Conservation (phyloP, 225 moss, liverwort and hornwort genomes). For the Sphagnum tenellum region DNA sequence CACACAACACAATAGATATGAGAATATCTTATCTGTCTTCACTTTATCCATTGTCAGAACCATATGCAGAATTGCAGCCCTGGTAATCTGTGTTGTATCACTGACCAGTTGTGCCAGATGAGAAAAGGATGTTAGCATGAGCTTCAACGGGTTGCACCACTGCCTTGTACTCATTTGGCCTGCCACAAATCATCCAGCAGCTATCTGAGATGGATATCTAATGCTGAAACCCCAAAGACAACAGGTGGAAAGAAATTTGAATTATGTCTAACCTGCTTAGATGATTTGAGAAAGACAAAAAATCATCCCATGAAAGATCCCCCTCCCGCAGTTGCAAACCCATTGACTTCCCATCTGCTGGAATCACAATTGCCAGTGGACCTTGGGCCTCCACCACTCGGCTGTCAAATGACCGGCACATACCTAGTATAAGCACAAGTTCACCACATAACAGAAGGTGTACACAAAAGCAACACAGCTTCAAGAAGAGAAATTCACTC, state of each 20-base stretch:
- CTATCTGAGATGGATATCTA: no score
- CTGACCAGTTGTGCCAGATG: conserved; percentile 61
- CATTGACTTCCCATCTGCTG: conserved; percentile 39
- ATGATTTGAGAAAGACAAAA: conserved; percentile 37
- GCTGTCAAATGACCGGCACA: conserved; percentile 16
- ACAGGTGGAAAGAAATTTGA: neutral
- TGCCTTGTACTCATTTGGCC: conserved; percentile 62
- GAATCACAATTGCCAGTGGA: conserved; percentile 74
- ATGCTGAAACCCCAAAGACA: neutral
- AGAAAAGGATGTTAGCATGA: conserved; percentile 50
- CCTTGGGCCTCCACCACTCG: conserved; percentile 85
- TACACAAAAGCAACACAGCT: no score
- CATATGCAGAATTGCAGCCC: no score
- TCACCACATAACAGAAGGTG: neutral
- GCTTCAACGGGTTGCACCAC: conserved; percentile 56
- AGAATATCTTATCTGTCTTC: no score
- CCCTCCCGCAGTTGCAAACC: conserved; percentile 57
- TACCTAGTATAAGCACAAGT: neutral
- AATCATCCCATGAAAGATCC: conserved; percentile 68
- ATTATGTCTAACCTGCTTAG: conserved; percentile 40
- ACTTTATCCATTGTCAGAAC: no score
- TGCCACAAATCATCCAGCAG: conserved; percentile 11
- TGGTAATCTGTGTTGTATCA: no score
- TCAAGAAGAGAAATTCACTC: no score
- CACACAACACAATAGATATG: no score